Base-by-base conservation (phyloP, 441 rosid species). In the Corymbia citriodora region DNA sequence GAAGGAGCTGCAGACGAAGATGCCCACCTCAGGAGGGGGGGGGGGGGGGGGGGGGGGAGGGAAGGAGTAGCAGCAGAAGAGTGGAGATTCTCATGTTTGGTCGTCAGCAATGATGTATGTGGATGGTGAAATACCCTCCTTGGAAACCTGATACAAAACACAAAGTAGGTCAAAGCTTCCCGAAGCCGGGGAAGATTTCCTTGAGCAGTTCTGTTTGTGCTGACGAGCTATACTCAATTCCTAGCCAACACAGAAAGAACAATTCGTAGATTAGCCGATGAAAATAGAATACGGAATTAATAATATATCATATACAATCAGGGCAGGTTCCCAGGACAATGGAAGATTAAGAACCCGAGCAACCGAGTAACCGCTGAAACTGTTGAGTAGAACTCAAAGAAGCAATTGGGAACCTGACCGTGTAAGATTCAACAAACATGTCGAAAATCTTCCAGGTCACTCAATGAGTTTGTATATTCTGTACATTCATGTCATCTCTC, bases 101-200 rank as follows among this genome's bases (percentile, higher is more conserved):
- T 92, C 94, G 91, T 97, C 99, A 90, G 96, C 98, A 13, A 97
- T 96, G 92, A 96, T 55, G 91, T 97, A 97, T 3, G 98, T 95
- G 92, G 95, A 97, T 85, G 98, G 97, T 63, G 99, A 97, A 92
- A 93, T 96, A 81, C 99, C 99, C 74, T 92, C 96, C 94, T 97
- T 88, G 87, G 98, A 94, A 57, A 92, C 97, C 99, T 96, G 96
- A 86, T 92, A 93, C 23, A 83, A 65, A 31, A 87, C 88, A 82
- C 18, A n/a, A 61, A 17, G 70, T 14, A 48, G 52, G 33, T 87
- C 31, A 87, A 89, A 88, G 57, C 13, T 53, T 33, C 70, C 25
- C 27, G n/a, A n/a, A 31, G 45, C 79, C 23, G 10, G 4, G 11
- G 33, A 31, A 68, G 79, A 68, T 68, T 52, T 53, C 25, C 59